Base-by-base conservation (phyloP, 1,139 yeast species). In the Blastobotrys elegans region DNA sequence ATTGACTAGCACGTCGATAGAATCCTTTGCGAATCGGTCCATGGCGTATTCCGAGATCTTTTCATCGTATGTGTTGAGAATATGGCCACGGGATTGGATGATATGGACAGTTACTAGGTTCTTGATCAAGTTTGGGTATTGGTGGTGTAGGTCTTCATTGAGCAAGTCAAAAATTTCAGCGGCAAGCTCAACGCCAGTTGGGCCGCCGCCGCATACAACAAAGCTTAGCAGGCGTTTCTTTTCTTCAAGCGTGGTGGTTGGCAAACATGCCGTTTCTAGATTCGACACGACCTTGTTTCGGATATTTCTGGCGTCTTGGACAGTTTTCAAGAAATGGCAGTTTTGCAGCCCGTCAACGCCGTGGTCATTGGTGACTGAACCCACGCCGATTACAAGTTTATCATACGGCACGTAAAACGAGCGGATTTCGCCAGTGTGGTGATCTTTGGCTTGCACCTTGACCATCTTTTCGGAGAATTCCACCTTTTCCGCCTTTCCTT, bases 151-250 rank as follows among this genome's bases (percentile, higher is more conserved):
- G 59, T 80, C 84, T 62, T 80, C 85, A 58, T 78, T 77, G 56
- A 80, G 64, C 52, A 79, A 59, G 57, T 80, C 85, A 53, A 68
- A 79, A 24, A 80, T 73, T 60, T 80, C 83, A 24, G 84, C 84
- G 20, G 85, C 85, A 55, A 80, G 72, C 60, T 80, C 86, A 37
- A 79, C 82, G 55, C 86, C 86, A 2, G 85, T 80, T 53, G 85
- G 85, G 27, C 85, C 85, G 50, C 84, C 86, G 52, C 85, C 86
- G 60, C 84, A 80, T 37, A 80, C 74, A 22, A 80, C 85, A 66
- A 79, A 79, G 53, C 81, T 76, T 47, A 80, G 65, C 46, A 80
- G 63, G 48, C 73, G 72, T 57, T 74, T 77, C 55, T 84, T 74
- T 60, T 80, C 84, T 43, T 73, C 80, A 51, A 76, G 78, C 1